These are phyloP conservation scores for Phyllosticta citrichinensis DNA, from an alignment of 2,329 filamentous ascomycete genomes.

Conservation along the genomic window DNA sequence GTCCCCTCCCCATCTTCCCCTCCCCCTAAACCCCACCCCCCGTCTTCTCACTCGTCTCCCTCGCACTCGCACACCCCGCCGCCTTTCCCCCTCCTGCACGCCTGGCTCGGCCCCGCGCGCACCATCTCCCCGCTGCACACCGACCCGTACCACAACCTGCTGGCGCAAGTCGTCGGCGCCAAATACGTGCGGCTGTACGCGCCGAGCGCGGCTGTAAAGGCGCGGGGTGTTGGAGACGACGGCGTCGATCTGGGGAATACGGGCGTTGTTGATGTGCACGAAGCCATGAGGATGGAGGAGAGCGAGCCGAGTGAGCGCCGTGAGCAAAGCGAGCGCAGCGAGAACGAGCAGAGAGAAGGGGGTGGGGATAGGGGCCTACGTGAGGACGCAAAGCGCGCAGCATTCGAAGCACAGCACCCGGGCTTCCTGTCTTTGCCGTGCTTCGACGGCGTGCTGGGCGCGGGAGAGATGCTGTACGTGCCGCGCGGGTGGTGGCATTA, in stretches of 20 bases:
- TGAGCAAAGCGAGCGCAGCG: background rate
- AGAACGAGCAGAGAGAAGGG: conserved; percentile 29
- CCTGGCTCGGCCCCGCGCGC: conserved; percentile 80
- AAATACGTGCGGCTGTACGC: conserved; percentile 90
- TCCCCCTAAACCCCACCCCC: conserved; percentile 40
- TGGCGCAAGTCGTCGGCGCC: conserved; percentile 76
- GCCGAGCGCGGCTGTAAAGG: conserved; percentile 53
- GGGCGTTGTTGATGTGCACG: conserved; percentile 65
- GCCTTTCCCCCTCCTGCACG: conserved; percentile 60
- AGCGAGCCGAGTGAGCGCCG: background rate
- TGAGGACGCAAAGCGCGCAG: conserved; percentile 27
- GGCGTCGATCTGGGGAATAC: conserved; percentile 92
- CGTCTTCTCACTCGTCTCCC: conserved; percentile 14
- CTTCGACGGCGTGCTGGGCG: conserved; percentile 66
- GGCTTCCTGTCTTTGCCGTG: conserved; percentile 53
- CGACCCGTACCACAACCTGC: conserved; percentile 86
- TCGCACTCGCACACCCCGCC: conserved; percentile 22
- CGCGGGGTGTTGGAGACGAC: conserved; percentile 49
- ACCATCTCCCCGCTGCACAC: conserved; percentile 92
- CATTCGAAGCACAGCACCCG: conserved; percentile 33
- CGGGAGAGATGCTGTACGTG: conserved; percentile 80
- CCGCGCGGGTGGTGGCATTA: conserved; percentile 99
- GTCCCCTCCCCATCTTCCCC: too few species aligned
- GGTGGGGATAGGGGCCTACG: too few species aligned
- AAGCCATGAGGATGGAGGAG: conserved; percentile 45